A percentile compares a stretch with the other conserved stretches of the same genome.
Evolutionary conservation across 345 rosid species (phyloP).

Genomic region (Crucihimalaya himalaica): DNA sequence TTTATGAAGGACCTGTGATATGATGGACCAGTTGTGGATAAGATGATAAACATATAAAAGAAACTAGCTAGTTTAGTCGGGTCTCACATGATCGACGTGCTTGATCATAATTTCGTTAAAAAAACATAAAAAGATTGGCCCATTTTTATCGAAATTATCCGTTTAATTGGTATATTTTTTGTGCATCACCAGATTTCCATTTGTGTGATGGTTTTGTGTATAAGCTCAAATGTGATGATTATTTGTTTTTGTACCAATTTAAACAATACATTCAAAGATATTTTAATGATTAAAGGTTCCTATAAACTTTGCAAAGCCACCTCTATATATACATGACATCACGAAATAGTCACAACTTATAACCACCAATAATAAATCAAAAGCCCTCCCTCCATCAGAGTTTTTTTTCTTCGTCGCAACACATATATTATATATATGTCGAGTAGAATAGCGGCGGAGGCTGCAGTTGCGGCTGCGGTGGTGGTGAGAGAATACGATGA

Average conservation of each 20-base stretch:
- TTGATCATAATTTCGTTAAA: too few relatives aligned
- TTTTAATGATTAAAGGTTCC: constrained; percentile 4
- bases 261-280: neutral
- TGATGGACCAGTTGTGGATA: neutral
- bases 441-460: constrained; percentile 25
- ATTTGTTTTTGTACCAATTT: neutral
- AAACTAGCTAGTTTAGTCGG: neutral
- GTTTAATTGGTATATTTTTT: neutral
- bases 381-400: neutral
- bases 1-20: neutral
- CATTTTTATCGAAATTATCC: neutral
- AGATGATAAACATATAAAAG: neutral
- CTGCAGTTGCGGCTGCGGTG: constrained; percentile 13
- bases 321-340: constrained; percentile 38
- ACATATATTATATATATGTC: constrained; percentile 8
- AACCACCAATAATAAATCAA: constrained; percentile 19
- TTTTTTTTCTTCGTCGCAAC: neutral
- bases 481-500: constrained; percentile 67
- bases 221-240: neutral
- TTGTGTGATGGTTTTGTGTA: neutral
- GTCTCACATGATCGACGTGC: neutral
- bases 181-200: neutral
- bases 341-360: constrained; percentile 9
- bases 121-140: neutral
- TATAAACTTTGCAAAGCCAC: constrained; percentile 7